Conservation (phyloP, 805 yeast genomes). For the Yueomyces sp. region DNA sequence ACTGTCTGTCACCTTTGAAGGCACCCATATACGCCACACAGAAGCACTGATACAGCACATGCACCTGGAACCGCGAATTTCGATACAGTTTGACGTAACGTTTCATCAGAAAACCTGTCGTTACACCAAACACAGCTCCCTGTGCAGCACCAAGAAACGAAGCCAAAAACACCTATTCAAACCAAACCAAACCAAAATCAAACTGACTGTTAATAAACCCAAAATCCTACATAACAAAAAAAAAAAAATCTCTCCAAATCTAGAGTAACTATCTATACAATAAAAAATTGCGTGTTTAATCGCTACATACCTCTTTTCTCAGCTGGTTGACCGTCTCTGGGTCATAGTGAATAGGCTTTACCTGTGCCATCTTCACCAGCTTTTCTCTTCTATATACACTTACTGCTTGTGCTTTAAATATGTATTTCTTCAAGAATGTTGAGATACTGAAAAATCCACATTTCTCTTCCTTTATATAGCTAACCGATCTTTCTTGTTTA, state of each 20-base stretch:
- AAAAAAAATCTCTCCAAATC: neutral
- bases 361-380: slow-evolving; percentile 10
- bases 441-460: too few relatives aligned
- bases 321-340: slow-evolving; percentile 25
- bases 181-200: neutral
- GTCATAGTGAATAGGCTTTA: slow-evolving; percentile 27
- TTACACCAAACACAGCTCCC: slow-evolving; percentile 28
- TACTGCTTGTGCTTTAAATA: too few relatives aligned
- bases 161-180: slow-evolving; percentile 23
- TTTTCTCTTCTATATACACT: too few relatives aligned
- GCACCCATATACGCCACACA: slow-evolving; percentile 31
- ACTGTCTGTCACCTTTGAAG: slow-evolving; percentile 30
- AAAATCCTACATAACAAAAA: neutral
- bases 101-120: slow-evolving; percentile 23
- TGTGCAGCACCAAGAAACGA: slow-evolving; percentile 30
- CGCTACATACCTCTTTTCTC: slow-evolving; percentile 21
- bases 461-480: too few relatives aligned
- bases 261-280: neutral
- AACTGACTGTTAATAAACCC: slow-evolving; percentile 2
- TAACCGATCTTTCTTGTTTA: too few relatives aligned
- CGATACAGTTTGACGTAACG: slow-evolving; percentile 25
- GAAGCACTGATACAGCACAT: slow-evolving; percentile 28
- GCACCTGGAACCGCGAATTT: slow-evolving; percentile 28
- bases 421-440: too few relatives aligned
- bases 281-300: neutral